Percentiles rank a stretch among this genome's conserved stretches.
Evolutionary conservation across 2,329 filamentous ascomycete genomes (phyloP).

Genomic region (Trichoderma atrobrunneum): DNA sequence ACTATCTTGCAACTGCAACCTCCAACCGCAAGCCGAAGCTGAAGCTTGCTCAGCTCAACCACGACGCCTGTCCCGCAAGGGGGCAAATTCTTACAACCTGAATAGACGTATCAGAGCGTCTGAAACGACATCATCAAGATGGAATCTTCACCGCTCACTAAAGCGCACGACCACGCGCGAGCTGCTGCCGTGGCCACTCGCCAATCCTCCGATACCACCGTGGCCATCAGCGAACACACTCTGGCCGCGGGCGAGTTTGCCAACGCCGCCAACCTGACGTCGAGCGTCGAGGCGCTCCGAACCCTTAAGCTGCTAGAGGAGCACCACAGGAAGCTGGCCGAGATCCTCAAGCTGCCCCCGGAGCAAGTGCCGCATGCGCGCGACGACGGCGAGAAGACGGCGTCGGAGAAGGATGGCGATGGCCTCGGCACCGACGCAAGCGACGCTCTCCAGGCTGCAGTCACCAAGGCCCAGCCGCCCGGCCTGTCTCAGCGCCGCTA

Average conservation of each 20-base stretch:
- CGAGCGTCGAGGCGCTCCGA: constrained; percentile 69
- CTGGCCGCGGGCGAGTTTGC: constrained; percentile 86
- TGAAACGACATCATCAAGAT: constrained; percentile 24
- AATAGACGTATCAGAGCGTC: background rate
- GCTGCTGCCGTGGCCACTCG: constrained; percentile 78
- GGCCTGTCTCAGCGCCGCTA: constrained; percentile 44
- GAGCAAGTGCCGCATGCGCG: constrained; percentile 37
- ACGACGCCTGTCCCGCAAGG: background rate
- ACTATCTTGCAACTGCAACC: background rate
- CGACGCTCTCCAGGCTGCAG: constrained; percentile 24
- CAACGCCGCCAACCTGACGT: constrained; percentile 71
- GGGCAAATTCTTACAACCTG: background rate
- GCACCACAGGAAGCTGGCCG: constrained; percentile 80
- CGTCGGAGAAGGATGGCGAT: constrained; percentile 24
- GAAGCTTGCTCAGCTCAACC: background rate
- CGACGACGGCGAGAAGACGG: constrained; percentile 29
- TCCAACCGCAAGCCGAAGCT: background rate
- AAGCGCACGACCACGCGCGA: constrained; percentile 87
- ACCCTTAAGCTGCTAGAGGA: constrained; percentile 82
- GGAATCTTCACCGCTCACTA: constrained; percentile 39
- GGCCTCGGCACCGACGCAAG: constrained; percentile 20
- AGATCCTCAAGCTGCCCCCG: constrained; percentile 71
- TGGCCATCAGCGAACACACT: constrained; percentile 84
- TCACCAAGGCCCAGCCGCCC: constrained; percentile 31
- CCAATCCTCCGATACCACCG: constrained; percentile 70